Base-by-base conservation (phyloP, 2,329 filamentous ascomycete genomes). In the Phaeosphaeria sp. region DNA sequence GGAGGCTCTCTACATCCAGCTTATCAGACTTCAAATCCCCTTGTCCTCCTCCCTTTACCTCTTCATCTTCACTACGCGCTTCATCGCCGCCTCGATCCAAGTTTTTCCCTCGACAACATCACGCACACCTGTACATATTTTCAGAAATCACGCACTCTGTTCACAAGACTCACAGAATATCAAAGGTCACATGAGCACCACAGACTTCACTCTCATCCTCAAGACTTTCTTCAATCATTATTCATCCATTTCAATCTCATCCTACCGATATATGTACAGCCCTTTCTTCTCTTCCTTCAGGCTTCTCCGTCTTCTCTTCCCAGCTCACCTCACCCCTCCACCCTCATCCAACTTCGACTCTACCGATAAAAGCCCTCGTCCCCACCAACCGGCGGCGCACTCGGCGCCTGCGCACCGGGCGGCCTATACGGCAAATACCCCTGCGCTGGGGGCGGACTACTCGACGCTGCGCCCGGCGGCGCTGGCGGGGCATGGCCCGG, bases 341-440 rank as follows among this genome's bases (percentile, higher is more conserved):
- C 15, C 33, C 33, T 46, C 6, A 49, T 7, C 53, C 39, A 50
- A 48, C 5, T 22, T 41, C 47, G 36, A 41, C 55, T 54, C 57
- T 68, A 73, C 17, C 71, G 56, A 36, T 73, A 73, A 46, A 71
- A 73, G 0, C 69, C 69, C 27, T 75, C 75, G 20, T 77, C 75
- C 17, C 68, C 73, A 3, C 67, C 73, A 0, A 71, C 72, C 0
- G 64, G 64, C 1, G 70, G 70, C 7, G 71, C 71, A 52, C 69
- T 71, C 21, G 69, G 68, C 15, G 66, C 73, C 52, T 72, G 64
- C 11, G 69, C 30, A 7, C 30, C 66, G 23, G 62, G 66, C n/a
- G 78, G 78, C 7, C 76, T 58, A 57, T 76, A 76, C 25, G 74
- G 63, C 10, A 76, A 30, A 57, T 77, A 76, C 0, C 52, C 58